Percentiles rank a stretch among this genome's conserved stretches.
phyloP scores from a whole-genome alignment of 768 basidiomycete species.

The Suillus discolor region DNA sequence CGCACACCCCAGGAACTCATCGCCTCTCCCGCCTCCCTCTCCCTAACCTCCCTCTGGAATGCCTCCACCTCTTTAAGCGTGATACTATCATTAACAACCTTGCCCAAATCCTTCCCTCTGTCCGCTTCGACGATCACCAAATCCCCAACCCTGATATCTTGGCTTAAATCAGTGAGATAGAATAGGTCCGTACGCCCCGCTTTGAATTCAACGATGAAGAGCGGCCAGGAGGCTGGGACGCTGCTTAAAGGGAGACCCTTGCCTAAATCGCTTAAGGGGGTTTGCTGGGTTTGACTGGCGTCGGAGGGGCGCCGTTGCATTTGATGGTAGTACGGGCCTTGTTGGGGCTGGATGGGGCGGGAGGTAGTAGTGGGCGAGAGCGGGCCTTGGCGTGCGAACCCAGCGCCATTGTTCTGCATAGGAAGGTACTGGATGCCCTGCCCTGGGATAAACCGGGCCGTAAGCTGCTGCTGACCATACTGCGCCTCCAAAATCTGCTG shows the following conservation, averaged over 20 bases:
- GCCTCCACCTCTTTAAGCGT: slow-evolving; percentile 89
- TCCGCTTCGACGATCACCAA: slow-evolving; percentile 97
- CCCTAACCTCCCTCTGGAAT: slow-evolving; percentile 82
- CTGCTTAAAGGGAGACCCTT: slow-evolving; percentile 86
- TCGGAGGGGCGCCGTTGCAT: slow-evolving; percentile 44
- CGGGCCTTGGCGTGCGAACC: slow-evolving; percentile 48
- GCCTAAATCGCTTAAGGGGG: slow-evolving; percentile 63
- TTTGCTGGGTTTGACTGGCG: slow-evolving; percentile 23
- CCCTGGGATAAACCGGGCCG: slow-evolving; percentile 64
- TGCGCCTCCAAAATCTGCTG: slow-evolving; percentile 44
- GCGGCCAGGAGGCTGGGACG: slow-evolving; percentile 82
- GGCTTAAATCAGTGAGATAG: slow-evolving; percentile 74
- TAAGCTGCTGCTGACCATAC: slow-evolving; percentile 38
- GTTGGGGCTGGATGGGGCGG: slow-evolving; percentile 32
- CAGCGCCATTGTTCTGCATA: slow-evolving; percentile 29
- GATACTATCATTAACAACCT: slow-evolving; percentile 89
- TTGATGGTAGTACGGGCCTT: slow-evolving; percentile 32
- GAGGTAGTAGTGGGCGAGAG: slow-evolving; percentile 50
- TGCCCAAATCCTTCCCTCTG: slow-evolving; percentile 90
- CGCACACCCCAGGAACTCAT: slow-evolving; percentile 50
- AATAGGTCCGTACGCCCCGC: slow-evolving; percentile 95
- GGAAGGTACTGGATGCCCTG: slow-evolving; percentile 65
- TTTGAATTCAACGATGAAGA: slow-evolving; percentile 98
- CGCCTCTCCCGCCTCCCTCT: slow-evolving; percentile 45
- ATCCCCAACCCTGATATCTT: slow-evolving; percentile 80